These are phyloP conservation scores for Rosa lucieae DNA, from an alignment of 306 rosid genomes.

Conservation along the genomic window DNA sequence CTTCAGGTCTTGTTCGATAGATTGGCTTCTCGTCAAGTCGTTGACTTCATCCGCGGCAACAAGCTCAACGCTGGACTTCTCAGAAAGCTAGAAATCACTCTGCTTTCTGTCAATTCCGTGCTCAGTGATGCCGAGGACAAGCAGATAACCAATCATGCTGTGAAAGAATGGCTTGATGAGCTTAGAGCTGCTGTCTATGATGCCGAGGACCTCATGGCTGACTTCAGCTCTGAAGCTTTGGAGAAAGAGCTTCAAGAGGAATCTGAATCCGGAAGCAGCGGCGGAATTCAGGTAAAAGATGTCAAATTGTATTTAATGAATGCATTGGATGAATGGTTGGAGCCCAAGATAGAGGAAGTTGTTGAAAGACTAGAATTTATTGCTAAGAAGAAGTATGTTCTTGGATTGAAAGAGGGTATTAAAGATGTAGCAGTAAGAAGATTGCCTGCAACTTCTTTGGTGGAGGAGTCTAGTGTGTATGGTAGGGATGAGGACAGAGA, in stretches of 20 bases:
- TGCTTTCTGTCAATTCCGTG: not conserved
- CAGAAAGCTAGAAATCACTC: not conserved
- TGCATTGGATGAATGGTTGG: not conserved
- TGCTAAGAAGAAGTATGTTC: not conserved
- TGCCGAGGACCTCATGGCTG: conserved; percentile 21
- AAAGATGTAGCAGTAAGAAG: not conserved
- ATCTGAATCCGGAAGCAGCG: not conserved
- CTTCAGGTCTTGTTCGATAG: conserved; percentile 16
- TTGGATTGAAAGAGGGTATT: not conserved
- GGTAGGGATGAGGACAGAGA: not conserved
- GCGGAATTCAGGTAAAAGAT: not conserved
- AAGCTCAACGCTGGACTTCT: not conserved
- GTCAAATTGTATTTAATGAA: not conserved
- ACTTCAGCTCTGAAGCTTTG: conserved; percentile 3
- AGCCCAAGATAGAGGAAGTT: not conserved
- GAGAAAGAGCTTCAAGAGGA: not conserved
- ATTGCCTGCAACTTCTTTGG: conserved; percentile 1
- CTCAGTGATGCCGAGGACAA: not conserved
- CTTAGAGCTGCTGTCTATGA: conserved; percentile 4
- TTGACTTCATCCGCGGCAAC: conserved; percentile 2
- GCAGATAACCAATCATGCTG: not conserved
- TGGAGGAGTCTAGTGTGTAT: not conserved
- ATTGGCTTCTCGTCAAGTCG: conserved; percentile 3
- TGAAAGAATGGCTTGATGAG: conserved; percentile 20
- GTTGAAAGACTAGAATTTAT: not conserved